These are phyloP conservation scores for Chrysosphaeria jannelii DNA, from an alignment of 2,329 filamentous ascomycete species.

Conservation along the genomic window DNA sequence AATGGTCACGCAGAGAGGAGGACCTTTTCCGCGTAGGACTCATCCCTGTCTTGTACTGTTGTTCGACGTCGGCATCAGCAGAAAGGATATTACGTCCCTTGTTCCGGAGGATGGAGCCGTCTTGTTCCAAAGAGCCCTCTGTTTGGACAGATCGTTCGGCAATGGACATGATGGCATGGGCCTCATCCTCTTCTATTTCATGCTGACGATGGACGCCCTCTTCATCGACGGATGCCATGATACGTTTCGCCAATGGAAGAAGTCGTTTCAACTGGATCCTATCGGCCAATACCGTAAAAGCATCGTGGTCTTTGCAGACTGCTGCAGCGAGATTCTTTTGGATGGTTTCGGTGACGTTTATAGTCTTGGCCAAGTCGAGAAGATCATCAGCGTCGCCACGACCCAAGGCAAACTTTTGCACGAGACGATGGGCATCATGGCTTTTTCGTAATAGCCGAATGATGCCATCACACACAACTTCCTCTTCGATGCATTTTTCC, in stretches of 20 bases:
- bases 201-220: slow-evolving; percentile 66
- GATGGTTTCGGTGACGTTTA: slow-evolving; percentile 41
- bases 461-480: slow-evolving; percentile 38
- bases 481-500: slow-evolving; percentile 35
- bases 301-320: too few relatives aligned
- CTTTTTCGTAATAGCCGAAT: slow-evolving; percentile 38
- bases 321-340: too few relatives aligned
- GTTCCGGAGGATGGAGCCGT: slow-evolving; percentile 19
- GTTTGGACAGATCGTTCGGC: slow-evolving; percentile 39
- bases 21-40: slow-evolving; percentile 1
- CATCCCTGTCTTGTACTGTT: slow-evolving; percentile 1
- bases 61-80: too few relatives aligned
- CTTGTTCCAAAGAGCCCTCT: slow-evolving; percentile 29
- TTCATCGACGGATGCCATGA: slow-evolving; percentile 63
- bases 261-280: slow-evolving; percentile 40
- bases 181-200: slow-evolving; percentile 40
- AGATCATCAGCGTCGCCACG: slow-evolving; percentile 82
- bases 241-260: slow-evolving; percentile 34
- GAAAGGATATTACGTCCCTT: too few relatives aligned
- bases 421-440: slow-evolving; percentile 62
- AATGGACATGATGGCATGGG: slow-evolving; percentile 37
- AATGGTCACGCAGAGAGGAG: slow-evolving; percentile 21
- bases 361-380: slow-evolving; percentile 52
- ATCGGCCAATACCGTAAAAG: slow-evolving; percentile 14
- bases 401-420: slow-evolving; percentile 83